A percentile compares a stretch with the other conserved stretches of the same genome.
phyloP scores from a whole-genome alignment of 1,284 basidiomycete genomes.

The Fomitopsis betulina region DNA sequence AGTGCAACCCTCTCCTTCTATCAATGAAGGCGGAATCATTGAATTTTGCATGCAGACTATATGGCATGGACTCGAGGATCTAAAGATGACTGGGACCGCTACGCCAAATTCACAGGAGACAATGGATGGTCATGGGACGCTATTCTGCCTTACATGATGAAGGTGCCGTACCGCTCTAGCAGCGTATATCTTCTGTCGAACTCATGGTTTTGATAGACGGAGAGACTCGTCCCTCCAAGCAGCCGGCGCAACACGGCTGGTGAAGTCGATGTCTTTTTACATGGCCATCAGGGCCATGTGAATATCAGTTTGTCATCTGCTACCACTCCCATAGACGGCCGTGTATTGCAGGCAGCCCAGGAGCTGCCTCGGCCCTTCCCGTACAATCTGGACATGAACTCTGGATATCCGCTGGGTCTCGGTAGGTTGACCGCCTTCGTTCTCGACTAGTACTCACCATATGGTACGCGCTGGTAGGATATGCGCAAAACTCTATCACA shows the following conservation, averaged over 20 bases:
- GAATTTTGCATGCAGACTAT: conserved; percentile 27
- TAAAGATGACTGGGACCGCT: conserved; percentile 28
- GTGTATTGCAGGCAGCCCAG: conserved; percentile 28
- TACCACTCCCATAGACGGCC: conserved; percentile 27
- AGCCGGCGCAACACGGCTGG: conserved; percentile 7
- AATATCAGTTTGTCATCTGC: conserved; percentile 31
- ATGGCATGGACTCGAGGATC: conserved; percentile 39
- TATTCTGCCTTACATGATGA: conserved; percentile 19
- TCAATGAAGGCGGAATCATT: not conserved
- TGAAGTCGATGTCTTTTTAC: conserved; percentile 9
- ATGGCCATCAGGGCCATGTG: conserved; percentile 24
- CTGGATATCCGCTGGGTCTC: conserved; percentile 33
- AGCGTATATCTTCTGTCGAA: not conserved
- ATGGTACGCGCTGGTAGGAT: conserved; percentile 20
- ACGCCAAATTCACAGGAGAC: conserved; percentile 26
- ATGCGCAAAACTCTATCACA: conserved; percentile 16
- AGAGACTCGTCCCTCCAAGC: conserved; percentile 10
- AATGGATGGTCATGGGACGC: conserved; percentile 27
- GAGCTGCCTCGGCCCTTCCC: conserved; percentile 30
- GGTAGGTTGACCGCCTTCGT: conserved; percentile 17
- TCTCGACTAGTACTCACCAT: not conserved
- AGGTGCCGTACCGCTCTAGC: conserved; percentile 5
- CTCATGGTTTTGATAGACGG: not conserved
- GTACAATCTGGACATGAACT: conserved; percentile 35
- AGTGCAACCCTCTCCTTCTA: not conserved